A percentile compares a stretch with the other conserved stretches of the same genome.
Evolutionary conservation across 2,329 filamentous ascomycete species (phyloP).

Genomic region (Neofusicoccum sp.): DNA sequence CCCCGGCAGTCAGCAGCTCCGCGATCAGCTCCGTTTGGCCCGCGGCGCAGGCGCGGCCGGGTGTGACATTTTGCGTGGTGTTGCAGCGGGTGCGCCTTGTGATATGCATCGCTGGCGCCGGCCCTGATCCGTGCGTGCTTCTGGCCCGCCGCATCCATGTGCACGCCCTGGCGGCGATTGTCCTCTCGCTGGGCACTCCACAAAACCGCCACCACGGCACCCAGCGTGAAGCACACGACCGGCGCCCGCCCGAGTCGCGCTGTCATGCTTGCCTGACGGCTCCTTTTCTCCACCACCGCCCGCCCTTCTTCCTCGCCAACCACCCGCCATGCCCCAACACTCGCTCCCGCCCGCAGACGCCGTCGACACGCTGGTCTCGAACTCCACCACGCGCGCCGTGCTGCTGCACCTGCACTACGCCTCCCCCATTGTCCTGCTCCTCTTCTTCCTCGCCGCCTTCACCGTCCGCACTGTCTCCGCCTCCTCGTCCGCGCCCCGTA

Average conservation of each 20-base stretch:
- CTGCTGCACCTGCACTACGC: conserved; percentile 50
- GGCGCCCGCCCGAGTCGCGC: conserved; percentile 11
- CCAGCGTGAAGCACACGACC: conserved; percentile 10
- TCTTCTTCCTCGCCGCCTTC: conserved; percentile 64
- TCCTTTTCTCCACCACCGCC: conserved; percentile 16
- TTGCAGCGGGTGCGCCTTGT: neutral
- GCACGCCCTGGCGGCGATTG: conserved; percentile 7
- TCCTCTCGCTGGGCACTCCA: conserved; percentile 14
- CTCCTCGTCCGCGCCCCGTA: conserved; percentile 44
- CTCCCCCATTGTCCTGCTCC: conserved; percentile 63
- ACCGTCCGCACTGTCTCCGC: conserved; percentile 59
- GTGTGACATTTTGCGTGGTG: conserved; percentile 16
- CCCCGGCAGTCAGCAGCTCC: conserved; percentile 5
- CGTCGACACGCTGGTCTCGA: conserved; percentile 8
- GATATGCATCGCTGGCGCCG: neutral
- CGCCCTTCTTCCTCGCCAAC: conserved; percentile 9
- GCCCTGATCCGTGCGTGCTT: conserved; percentile 1
- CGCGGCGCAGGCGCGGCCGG: neutral
- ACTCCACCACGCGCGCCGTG: conserved; percentile 25
- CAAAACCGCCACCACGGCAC: conserved; percentile 8
- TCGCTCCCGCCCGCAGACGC: conserved; percentile 14
- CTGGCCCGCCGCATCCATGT: neutral
- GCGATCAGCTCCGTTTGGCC: neutral
- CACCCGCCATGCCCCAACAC: conserved; percentile 20
- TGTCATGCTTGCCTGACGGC: conserved; percentile 17